Evolutionary conservation across 2,329 filamentous ascomycete genomes (phyloP).

Genomic region (Myotisia sp.): DNA sequence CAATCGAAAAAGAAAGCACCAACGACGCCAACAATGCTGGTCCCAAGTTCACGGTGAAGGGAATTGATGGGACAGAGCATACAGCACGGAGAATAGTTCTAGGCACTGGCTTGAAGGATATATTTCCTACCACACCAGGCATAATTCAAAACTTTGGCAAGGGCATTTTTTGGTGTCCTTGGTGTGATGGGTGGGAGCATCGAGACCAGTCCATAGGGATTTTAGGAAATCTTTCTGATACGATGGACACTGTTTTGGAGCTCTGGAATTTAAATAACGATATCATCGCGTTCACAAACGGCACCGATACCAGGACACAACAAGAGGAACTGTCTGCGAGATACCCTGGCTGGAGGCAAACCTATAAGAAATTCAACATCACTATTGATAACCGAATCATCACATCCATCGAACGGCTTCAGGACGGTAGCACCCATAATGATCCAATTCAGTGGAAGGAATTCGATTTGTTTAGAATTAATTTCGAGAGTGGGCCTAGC

Average conservation of each 20-base stretch:
- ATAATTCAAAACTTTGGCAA: slow-evolving; percentile 42
- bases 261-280: slow-evolving; percentile 42
- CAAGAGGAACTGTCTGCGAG: slow-evolving; percentile 28
- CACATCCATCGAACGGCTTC: slow-evolving; percentile 33
- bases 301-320: slow-evolving; percentile 37
- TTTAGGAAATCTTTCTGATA: slow-evolving; percentile 33
- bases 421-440: slow-evolving; percentile 20
- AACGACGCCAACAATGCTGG: slow-evolving; percentile 19
- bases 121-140: slow-evolving; percentile 43
- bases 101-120: slow-evolving; percentile 43
- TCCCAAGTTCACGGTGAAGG: slow-evolving; percentile 35
- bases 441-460: slow-evolving; percentile 26
- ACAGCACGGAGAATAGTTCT: slow-evolving; percentile 43
- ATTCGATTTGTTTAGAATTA: slow-evolving; percentile 42
- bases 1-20: slow-evolving; percentile 18
- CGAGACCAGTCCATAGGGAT: slow-evolving; percentile 45
- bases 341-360: slow-evolving; percentile 36
- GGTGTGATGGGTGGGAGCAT: slow-evolving; percentile 51
- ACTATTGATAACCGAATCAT: slow-evolving; percentile 45
- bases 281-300: slow-evolving; percentile 46
- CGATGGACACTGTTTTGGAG: slow-evolving; percentile 37
- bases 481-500: slow-evolving; percentile 35
- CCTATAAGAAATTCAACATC: slow-evolving; percentile 38
- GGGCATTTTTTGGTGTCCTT: slow-evolving; percentile 50
- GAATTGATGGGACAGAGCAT: slow-evolving; percentile 23